Base-by-base conservation (phyloP, 2,329 filamentous ascomycete species). In the Curvularia eragrostidis region DNA sequence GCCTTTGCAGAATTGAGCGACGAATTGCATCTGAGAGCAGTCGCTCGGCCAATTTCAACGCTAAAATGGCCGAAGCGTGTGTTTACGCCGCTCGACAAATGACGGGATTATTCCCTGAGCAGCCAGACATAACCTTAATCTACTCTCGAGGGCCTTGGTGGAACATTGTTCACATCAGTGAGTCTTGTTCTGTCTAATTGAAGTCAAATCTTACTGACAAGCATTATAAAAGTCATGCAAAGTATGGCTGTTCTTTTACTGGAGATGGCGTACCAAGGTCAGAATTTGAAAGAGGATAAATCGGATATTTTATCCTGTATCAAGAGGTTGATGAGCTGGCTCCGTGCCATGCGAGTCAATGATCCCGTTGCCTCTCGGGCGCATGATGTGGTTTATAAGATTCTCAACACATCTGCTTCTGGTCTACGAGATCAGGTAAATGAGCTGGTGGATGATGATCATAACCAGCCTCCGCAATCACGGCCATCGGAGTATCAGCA, bases 91-190 rank as follows among this genome's bases (percentile, higher is more conserved):
- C 78, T 12, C 62, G 65, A 48, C 58, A 59, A 6, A 60, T 79
- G 56, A 44, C 72, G 2, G 64, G 65, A 3, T 38, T 79, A 8
- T 66, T 79, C 5, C 77, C 77, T 4, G 63, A 70, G 7, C 15
- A 64, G 24, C 62, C 70, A 3, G 66, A 73, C 46, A 48, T 67
- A 0, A 43, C 70, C 0, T 68, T 66, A 8, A 55, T 71, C 1
- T 77, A 78, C 52, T 46, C 58, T 18, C 66, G 63, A 7, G 70
- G 65, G 5, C 77, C 78, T 4, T 80, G 78, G 78, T 80, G 77
- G 77, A 75, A 68, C n/a, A 50, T 77, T 1, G 58, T 79, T 13
- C 77, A 79, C 52, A 69, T 73, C 12, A 60, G 68, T 70, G 55
- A 58, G 65, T 62, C 13, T 44, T 9, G 1, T 7, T 6, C 5